phyloP scores from a whole-genome alignment of 2,329 filamentous ascomycete species.

The Rasamsonia emersonii region DNA sequence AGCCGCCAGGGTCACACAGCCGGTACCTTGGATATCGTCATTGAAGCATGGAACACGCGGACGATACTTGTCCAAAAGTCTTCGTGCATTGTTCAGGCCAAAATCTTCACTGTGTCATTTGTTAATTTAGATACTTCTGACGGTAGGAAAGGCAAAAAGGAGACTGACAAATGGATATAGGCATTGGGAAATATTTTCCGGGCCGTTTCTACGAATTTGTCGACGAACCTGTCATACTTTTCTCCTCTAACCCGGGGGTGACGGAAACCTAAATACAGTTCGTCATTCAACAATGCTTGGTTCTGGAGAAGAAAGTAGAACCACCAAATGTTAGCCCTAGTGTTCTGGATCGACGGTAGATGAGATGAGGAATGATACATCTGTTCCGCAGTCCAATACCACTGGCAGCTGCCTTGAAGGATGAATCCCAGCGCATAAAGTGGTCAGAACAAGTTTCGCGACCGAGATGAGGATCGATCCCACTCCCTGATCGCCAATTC shows the following conservation, averaged over 20 bases:
- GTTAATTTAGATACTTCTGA: too few species aligned
- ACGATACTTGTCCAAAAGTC: constrained; percentile 68
- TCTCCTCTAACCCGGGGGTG: constrained; percentile 59
- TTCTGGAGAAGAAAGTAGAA: constrained; percentile 42
- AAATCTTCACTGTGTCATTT: constrained; percentile 57
- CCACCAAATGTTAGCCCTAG: too few species aligned
- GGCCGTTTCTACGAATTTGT: constrained; percentile 61
- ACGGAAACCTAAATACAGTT: constrained; percentile 68
- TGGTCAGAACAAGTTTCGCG: constrained; percentile 75
- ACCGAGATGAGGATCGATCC: constrained; percentile 77
- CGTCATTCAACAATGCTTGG: constrained; percentile 61
- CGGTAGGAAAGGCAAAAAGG: constrained; percentile 1
- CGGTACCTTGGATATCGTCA: constrained; percentile 83
- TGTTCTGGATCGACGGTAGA: neutral
- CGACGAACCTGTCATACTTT: constrained; percentile 68
- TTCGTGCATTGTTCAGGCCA: constrained; percentile 64
- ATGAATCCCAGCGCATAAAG: constrained; percentile 78
- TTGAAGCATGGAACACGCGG: constrained; percentile 76
- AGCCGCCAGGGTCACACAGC: constrained; percentile 76
- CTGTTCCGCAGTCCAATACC: constrained; percentile 75
- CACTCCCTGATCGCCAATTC: constrained; percentile 82
- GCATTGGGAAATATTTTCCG: constrained; percentile 65
- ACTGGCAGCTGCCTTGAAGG: constrained; percentile 70
- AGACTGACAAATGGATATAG: constrained; percentile 64
- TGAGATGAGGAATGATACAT: constrained; percentile 35